Evolutionary conservation across 1,284 basidiomycete genomes (phyloP).

Genomic region (Golubevia pallescens): DNA sequence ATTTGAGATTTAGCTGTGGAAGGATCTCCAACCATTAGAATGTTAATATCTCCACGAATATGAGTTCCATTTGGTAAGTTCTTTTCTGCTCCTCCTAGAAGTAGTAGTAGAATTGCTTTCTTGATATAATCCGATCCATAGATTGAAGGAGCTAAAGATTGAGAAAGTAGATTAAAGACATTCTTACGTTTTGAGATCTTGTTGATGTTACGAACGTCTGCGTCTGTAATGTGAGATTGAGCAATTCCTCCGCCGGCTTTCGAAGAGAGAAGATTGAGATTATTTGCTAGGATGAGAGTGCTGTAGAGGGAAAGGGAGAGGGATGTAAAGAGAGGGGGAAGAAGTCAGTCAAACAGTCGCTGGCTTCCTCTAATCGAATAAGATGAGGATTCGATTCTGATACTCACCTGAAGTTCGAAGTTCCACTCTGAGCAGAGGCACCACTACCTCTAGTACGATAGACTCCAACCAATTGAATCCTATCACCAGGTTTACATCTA

Average conservation of each 20-base stretch:
- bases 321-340: constrained; percentile 2
- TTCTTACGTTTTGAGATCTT: constrained; percentile 79
- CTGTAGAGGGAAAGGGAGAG: constrained; percentile 66
- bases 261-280: constrained; percentile 92
- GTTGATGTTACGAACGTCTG: constrained; percentile 95
- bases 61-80: constrained; percentile 97
- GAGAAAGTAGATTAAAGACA: constrained; percentile 86
- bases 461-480: constrained; percentile 93
- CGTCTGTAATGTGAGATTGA: constrained; percentile 88
- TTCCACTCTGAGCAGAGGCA: constrained; percentile 73
- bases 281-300: constrained; percentile 92
- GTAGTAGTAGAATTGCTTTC: constrained; percentile 85
- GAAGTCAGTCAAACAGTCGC: not conserved
- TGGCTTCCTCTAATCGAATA: too few species aligned
- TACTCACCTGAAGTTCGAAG: constrained; percentile 82
- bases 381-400: too few species aligned
- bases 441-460: too few species aligned
- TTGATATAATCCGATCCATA: constrained; percentile 97
- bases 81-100: constrained; percentile 96
- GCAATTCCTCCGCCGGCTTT: constrained; percentile 96
- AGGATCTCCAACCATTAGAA: constrained; percentile 99
- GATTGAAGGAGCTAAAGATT: constrained; percentile 96
- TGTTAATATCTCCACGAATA: constrained; percentile 98
- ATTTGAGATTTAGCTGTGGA: constrained; percentile 97
- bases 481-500: constrained; percentile 95